Conservation (phyloP, 1,284 basidiomycete species). For the Ustilago loliicola region DNA sequence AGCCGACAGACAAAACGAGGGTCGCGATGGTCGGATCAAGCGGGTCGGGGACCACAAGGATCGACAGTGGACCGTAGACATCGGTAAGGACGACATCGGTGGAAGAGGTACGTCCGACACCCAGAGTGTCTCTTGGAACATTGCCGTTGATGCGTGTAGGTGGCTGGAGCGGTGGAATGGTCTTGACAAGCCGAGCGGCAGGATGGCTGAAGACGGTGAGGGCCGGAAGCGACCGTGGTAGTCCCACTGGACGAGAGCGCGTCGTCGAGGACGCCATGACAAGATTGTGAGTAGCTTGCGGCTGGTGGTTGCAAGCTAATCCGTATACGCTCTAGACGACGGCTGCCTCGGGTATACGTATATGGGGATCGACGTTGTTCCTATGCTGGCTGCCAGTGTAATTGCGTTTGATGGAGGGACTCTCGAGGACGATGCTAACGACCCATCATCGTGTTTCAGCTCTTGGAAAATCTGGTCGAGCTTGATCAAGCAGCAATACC, state of each 20-base stretch:
- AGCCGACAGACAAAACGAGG: constrained; percentile 44
- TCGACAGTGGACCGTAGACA: constrained; percentile 42
- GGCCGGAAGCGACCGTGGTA: constrained; percentile 26
- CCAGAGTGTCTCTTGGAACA: constrained; percentile 37
- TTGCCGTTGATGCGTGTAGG: constrained; percentile 40
- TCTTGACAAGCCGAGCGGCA: constrained; percentile 52
- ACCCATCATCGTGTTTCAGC: not conserved
- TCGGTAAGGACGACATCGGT: constrained; percentile 39
- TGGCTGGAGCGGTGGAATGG: constrained; percentile 35
- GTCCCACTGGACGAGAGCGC: not conserved
- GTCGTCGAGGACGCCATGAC: not conserved
- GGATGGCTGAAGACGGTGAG: constrained; percentile 50
- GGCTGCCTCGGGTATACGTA: not conserved
- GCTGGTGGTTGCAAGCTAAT: not conserved
- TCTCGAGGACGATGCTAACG: not conserved
- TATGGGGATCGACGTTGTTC: not conserved
- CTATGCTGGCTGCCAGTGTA: not conserved
- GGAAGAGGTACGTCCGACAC: constrained; percentile 24
- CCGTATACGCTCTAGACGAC: not conserved
- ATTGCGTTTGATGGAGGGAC: not conserved
- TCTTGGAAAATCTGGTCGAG: not conserved
- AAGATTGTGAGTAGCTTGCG: too few relatives aligned
- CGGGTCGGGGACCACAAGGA: constrained; percentile 46
- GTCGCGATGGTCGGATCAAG: constrained; percentile 46
- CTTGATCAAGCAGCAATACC: not conserved